Conservation (phyloP, 192 early-diverging fungal genomes). For the Backusella tarrabulga region DNA sequence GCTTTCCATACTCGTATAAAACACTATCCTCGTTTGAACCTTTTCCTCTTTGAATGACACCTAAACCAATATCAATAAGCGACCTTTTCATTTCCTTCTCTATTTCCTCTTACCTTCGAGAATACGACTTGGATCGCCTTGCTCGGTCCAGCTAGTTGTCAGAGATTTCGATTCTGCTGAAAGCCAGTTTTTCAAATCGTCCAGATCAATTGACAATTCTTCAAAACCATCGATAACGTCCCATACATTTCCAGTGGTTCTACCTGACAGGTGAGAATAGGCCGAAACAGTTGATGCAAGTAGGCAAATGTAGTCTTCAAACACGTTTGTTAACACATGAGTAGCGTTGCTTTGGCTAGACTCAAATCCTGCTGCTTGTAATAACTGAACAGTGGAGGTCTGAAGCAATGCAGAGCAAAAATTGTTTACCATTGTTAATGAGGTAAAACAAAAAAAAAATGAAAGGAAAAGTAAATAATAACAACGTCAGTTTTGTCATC, state of each 20-base stretch:
- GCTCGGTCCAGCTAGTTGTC: constrained; percentile 40
- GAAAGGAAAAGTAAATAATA: neutral
- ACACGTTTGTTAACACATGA: constrained; percentile 49
- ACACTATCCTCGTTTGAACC: neutral
- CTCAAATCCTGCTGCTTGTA: constrained; percentile 56
- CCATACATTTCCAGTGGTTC: constrained; percentile 39
- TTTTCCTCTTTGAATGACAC: neutral
- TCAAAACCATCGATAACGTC: constrained; percentile 44
- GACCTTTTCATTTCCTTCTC: neutral
- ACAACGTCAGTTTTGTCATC: neutral
- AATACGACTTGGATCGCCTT: constrained; percentile 45
- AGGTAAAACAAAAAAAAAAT: neutral
- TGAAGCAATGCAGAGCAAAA: constrained; percentile 51
- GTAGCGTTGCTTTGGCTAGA: constrained; percentile 39
- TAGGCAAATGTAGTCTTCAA: constrained; percentile 45
- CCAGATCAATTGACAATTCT: constrained; percentile 43
- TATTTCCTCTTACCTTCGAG: constrained; percentile 36
- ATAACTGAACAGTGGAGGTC: constrained; percentile 45
- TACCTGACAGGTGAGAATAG: constrained; percentile 48
- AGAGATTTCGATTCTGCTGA: constrained; percentile 38
- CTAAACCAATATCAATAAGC: neutral
- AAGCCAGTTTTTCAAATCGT: constrained; percentile 45
- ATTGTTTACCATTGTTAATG: constrained; percentile 28
- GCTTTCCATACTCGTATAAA: neutral
- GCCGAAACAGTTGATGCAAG: constrained; percentile 47